Base-by-base conservation (phyloP, 345 rosid species). In the Citrus mangshanensis region DNA sequence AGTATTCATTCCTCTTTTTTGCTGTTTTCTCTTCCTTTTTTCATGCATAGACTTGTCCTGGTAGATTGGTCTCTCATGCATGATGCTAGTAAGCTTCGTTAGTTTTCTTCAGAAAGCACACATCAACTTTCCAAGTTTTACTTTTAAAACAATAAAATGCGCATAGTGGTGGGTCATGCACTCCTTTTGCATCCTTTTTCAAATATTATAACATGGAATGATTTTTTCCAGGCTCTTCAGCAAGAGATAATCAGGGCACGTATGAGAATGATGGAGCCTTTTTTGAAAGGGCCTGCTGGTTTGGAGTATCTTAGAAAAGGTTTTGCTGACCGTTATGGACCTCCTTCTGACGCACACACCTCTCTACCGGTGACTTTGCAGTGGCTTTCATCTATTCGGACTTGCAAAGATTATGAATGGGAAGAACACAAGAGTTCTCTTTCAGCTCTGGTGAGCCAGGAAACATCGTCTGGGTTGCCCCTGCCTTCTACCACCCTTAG, bases 271-370 rank as follows among this genome's bases (percentile, higher is more conserved):
- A 88, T 92, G 96, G 92, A 90, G 86, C 93, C 98, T 46, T 78
- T 91, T 80, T 69, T 95, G 81, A 88, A 87, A 87, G 99, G 99
- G 6, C 92, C 91, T 76, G 93, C 95, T 80, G 98, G 95, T 28
- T 82, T 86, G 62, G 97, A 92, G 77, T 95, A 91, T 84, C 90
- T 95, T 16, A 82, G 80, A 56, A 85, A 86, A 79, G 93, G 91
- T 73, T 95, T 95, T 74, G 73, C 87, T 37, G 87, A 85, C 74
- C 86, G 84, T 64, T 77, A 86, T 86, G 94, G 96, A 66, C 79
- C 89, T 70, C 81, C 89, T 7, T 79, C 88, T n/a, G 85, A 86
- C 74, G 92, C 96, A 14, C 14, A 67, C 70, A 73, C 84, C 38
- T 85, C 89, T 68, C 81, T 95, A 51, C 93, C 93, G 4, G 49